Conservation (phyloP, 495 filamentous ascomycete species). For the Chaetomium fimeti region DNA sequence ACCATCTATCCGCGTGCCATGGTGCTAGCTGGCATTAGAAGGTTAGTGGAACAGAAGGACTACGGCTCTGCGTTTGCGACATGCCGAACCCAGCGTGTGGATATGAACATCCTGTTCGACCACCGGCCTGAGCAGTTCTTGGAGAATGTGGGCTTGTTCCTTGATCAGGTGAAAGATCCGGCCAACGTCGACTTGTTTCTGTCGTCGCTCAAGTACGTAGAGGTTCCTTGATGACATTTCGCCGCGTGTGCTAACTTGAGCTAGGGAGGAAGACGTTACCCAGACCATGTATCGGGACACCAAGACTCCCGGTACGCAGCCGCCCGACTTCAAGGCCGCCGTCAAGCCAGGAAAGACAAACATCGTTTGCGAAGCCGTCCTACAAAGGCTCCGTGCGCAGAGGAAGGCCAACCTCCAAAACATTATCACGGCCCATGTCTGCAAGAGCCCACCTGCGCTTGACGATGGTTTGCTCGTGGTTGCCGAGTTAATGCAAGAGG, state of each 20-base stretch:
- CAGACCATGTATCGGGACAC: constrained; percentile 93
- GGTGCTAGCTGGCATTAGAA: constrained; percentile 82
- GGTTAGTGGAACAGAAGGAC: constrained; percentile 71
- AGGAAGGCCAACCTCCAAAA: constrained; percentile 78
- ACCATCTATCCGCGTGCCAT: constrained; percentile 92
- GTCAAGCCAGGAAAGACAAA: constrained; percentile 67
- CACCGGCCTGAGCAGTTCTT: constrained; percentile 82
- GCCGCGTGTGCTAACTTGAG: constrained; percentile 9
- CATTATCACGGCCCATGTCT: constrained; percentile 89
- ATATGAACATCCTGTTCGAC: constrained; percentile 98
- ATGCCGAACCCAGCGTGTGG: constrained; percentile 89
- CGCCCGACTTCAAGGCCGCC: constrained; percentile 10
- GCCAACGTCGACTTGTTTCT: constrained; percentile 90
- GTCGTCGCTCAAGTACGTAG: constrained; percentile 74
- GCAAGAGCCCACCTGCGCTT: constrained; percentile 85
- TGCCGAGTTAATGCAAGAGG: constrained; percentile 65
- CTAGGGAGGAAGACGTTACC: constrained; percentile 88
- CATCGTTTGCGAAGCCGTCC: constrained; percentile 80
- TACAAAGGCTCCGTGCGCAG: constrained; percentile 61
- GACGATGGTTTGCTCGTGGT: constrained; percentile 81
- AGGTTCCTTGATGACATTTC: neutral
- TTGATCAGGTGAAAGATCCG: constrained; percentile 81
- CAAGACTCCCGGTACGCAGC: constrained; percentile 33
- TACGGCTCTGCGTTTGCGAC: constrained; percentile 81
- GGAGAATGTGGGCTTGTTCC: constrained; percentile 67